These are phyloP conservation scores for Penicillium aurantiogriseum DNA, from an alignment of 2,329 filamentous ascomycete species.

Conservation along the genomic window DNA sequence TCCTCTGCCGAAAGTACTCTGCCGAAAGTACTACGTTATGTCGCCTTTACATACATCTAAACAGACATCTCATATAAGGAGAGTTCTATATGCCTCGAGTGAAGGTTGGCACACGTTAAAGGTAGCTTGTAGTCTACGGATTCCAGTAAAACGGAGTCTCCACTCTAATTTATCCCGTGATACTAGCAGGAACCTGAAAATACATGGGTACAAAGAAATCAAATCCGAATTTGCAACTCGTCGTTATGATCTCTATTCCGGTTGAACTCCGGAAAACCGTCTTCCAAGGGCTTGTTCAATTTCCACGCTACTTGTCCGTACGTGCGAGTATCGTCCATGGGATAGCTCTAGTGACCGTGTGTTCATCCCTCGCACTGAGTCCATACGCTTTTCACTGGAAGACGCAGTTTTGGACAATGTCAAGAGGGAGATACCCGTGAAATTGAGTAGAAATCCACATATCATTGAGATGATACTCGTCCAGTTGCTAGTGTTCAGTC, in stretches of 20 bases:
- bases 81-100: no score
- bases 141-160: no score
- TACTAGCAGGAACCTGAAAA: no score
- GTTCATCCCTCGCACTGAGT: not conserved
- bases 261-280: not conserved
- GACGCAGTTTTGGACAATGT: slow-evolving; percentile 40
- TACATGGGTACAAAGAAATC: no score
- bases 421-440: slow-evolving; percentile 89
- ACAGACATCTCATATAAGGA: no score
- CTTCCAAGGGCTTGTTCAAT: not conserved
- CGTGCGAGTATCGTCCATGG: not conserved
- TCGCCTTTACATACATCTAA: no score
- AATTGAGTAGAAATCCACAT: slow-evolving; percentile 90
- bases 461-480: slow-evolving; percentile 91
- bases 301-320: not conserved
- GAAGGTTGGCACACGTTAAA: no score
- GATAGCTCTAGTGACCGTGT: not conserved
- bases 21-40: no score
- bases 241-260: not conserved
- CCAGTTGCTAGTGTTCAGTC: slow-evolving; percentile 89
- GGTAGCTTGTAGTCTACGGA: no score
- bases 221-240: not conserved
- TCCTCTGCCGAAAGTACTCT: no score
- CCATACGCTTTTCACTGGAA: not conserved
- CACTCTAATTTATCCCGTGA: no score